Evolutionary conservation across 2,329 filamentous ascomycete genomes (phyloP), one percentile per base, ranked within the genome.

Genomic region (Trichoderma brevicompactum): DNA sequence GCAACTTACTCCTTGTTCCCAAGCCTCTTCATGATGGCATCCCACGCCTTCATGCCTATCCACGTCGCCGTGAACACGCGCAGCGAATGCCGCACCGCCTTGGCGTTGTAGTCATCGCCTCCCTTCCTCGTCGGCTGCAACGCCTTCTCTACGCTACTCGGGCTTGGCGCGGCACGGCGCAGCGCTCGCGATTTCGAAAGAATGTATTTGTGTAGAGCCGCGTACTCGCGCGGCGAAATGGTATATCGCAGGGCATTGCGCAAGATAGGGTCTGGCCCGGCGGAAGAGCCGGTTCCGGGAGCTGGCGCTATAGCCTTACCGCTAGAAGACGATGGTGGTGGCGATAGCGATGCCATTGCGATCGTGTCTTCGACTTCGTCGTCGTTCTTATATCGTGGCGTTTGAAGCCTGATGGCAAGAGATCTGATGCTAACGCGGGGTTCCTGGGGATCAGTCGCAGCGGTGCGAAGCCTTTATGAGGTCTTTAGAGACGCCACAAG

Each of bases 241-340:
- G 91, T 95, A 78, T 97, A 94, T 70, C 93, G 89, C 66, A 97
- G 83, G 49, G 92, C 89, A 77, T 95, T 96, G 77, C 92, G 91
- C 65, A 96, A 83, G 68, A 96, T 84, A 5, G 91, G 90, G 70
- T 94, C 90, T 66, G 78, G 65, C 17, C 65, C 65, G 15, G 52
- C 48, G 60, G 64, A 36, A 28, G 56, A 34, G 32, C 38, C 50
- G 36, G 62, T 10, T 15, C 58, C 48, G 19, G 40, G 15, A 36
- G 23, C 13, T 7, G 8, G 54, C 62, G 36, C 54, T 53, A 58
- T 44, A 17, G 53, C 53, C 48, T 65, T 60, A 49, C 40, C 23
- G 46, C 62, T 28, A 12, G 44, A 17, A 32, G 43, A 28, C 28
- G 50, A 23, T 28, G 60, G 17, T 12, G 15, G 10, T 28, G 43